These are phyloP conservation scores for Sisymbrium irio DNA, from an alignment of 345 rosid species.

Conservation along the genomic window DNA sequence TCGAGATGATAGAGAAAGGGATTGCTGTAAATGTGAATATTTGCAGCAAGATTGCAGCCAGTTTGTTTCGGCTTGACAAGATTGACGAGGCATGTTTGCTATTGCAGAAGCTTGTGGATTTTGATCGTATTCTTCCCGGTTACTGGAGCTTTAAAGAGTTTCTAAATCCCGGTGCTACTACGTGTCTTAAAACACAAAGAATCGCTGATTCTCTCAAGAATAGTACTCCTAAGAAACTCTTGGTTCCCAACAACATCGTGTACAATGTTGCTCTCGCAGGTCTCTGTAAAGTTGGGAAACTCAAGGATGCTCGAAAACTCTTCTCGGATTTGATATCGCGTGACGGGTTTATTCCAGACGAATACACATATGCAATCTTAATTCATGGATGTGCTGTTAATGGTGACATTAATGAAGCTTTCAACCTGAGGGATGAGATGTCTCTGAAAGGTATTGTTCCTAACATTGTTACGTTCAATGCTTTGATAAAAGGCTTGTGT, in stretches of 20 bases:
- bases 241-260: slow-evolving; percentile 53
- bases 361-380: slow-evolving; percentile 56
- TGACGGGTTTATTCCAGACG: slow-evolving; percentile 55
- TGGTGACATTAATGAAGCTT: slow-evolving; percentile 65
- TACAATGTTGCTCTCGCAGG: slow-evolving; percentile 71
- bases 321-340: slow-evolving; percentile 44
- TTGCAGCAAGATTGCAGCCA: slow-evolving; percentile 64
- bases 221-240: slow-evolving; percentile 36
- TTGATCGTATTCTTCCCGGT: slow-evolving; percentile 44
- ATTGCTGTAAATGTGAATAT: slow-evolving; percentile 52
- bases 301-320: slow-evolving; percentile 52
- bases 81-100: slow-evolving; percentile 64
- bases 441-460: slow-evolving; percentile 50
- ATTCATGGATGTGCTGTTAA: slow-evolving; percentile 59
- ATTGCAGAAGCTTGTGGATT: slow-evolving; percentile 54
- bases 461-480: slow-evolving; percentile 61
- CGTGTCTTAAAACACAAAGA: slow-evolving; percentile 41
- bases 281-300: slow-evolving; percentile 63
- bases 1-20: slow-evolving; percentile 62
- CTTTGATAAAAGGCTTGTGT: slow-evolving; percentile 64
- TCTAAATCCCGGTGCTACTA: slow-evolving; percentile 22
- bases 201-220: slow-evolving; percentile 43
- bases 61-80: slow-evolving; percentile 54
- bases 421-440: slow-evolving; percentile 69
- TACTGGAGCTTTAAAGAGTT: slow-evolving; percentile 30